Evolutionary conservation across 129 eudicot genomes (phyloP).

Genomic region (Ambrosia trifida): DNA sequence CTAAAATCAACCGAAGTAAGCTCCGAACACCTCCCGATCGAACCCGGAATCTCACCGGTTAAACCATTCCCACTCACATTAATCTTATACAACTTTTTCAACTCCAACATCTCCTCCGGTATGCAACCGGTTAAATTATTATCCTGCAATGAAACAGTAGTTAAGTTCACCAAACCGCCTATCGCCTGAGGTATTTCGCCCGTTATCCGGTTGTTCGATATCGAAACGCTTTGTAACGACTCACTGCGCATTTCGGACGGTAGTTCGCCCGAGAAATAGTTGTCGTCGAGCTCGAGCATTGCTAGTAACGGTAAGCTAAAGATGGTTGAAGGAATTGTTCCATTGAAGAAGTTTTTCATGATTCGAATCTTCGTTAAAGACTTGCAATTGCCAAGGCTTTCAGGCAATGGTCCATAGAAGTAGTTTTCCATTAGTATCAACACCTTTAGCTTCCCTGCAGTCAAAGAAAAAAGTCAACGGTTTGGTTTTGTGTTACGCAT

Average conservation of each 20-base stretch:
- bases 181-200: constrained; percentile 60
- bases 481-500: not conserved
- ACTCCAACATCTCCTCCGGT: constrained; percentile 49
- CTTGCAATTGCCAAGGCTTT: constrained; percentile 58
- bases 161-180: constrained; percentile 51
- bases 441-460: constrained; percentile 43
- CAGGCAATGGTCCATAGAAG: constrained; percentile 67
- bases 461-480: constrained; percentile 16
- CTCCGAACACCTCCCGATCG: constrained; percentile 39
- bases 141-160: constrained; percentile 40
- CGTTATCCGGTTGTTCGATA: constrained; percentile 62
- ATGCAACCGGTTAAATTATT: constrained; percentile 59
- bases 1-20: constrained; percentile 69
- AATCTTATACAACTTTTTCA: constrained; percentile 48
- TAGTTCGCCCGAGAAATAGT: constrained; percentile 61
- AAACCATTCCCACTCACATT: constrained; percentile 56
- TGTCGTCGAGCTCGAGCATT: constrained; percentile 62
- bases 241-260: constrained; percentile 41
- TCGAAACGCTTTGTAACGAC: constrained; percentile 39
- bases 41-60: constrained; percentile 61
- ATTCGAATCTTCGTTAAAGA: constrained; percentile 60
- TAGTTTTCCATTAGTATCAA: constrained; percentile 67
- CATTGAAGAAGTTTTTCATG: constrained; percentile 61
- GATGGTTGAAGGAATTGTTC: constrained; percentile 65
- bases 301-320: constrained; percentile 60